A percentile compares a stretch with the other conserved stretches of the same genome.
These are phyloP conservation scores for Globisporangium carolinianum DNA, from an alignment of 352 stramenopile genomes.

Conservation along the genomic window DNA sequence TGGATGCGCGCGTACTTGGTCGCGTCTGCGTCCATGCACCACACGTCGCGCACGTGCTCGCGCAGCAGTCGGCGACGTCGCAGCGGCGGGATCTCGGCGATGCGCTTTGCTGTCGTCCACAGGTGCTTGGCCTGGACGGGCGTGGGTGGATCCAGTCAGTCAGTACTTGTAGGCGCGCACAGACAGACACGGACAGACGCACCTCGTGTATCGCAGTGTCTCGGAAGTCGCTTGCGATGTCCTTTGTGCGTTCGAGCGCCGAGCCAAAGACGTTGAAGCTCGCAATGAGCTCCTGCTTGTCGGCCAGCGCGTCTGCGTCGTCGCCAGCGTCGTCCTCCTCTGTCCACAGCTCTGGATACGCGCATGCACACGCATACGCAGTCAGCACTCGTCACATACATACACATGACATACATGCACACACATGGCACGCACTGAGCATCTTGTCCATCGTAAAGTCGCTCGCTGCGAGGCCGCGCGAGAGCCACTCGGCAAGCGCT, in stretches of 20 bases:
- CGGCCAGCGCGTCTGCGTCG: constrained; percentile 24
- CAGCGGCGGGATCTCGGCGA: constrained; percentile 53
- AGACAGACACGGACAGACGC: background rate
- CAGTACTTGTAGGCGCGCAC: too few relatives aligned
- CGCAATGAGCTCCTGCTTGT: constrained; percentile 62
- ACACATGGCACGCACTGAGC: constrained; percentile 28
- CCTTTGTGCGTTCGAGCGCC: constrained; percentile 38
- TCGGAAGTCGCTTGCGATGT: constrained; percentile 26
- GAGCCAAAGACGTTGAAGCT: constrained; percentile 40
- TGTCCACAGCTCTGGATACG: constrained; percentile 46
- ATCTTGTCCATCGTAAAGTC: constrained; percentile 81
- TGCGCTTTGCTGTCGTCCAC: constrained; percentile 34
- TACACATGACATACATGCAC: background rate
- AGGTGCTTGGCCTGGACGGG: constrained; percentile 26
- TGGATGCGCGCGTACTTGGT: constrained; percentile 46
- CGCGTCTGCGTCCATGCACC: constrained; percentile 52
- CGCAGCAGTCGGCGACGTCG: constrained; percentile 42
- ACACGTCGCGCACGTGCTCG: constrained; percentile 52
- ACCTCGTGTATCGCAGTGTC: constrained; percentile 30
- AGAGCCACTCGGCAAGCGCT: constrained; percentile 66
- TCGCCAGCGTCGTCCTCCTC: constrained; percentile 46
- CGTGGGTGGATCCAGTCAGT: background rate
- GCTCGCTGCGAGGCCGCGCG: constrained; percentile 39
- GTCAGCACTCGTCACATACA: background rate
- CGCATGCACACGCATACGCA: background rate